Conservation (phyloP, 1,139 yeast species). For the Geotrichum reessii region DNA sequence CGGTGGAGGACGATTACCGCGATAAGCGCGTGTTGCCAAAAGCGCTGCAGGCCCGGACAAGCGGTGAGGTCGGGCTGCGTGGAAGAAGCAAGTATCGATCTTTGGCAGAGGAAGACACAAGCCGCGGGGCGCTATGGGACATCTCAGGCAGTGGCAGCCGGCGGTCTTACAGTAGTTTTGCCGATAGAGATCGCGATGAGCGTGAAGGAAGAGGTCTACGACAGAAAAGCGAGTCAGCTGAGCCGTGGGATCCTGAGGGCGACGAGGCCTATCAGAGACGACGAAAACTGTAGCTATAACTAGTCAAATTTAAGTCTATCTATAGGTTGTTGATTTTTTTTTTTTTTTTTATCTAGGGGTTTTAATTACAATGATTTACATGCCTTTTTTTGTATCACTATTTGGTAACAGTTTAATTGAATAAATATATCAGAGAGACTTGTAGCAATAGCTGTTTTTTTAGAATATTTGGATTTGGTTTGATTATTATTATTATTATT, state of each 20-base stretch:
- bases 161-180: background rate
- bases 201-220: background rate
- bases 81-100: conserved; percentile 28
- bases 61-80: conserved; percentile 26
- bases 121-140: conserved; percentile 15
- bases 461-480: too few species aligned
- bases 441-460: too few species aligned
- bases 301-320: background rate
- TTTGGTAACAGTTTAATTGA: too few species aligned
- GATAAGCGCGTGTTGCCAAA: conserved; percentile 32
- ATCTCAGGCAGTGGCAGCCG: background rate
- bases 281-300: background rate
- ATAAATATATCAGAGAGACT: too few species aligned
- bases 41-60: conserved; percentile 30
- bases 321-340: background rate
- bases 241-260: background rate
- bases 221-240: background rate
- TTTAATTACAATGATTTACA: too few species aligned
- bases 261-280: background rate
- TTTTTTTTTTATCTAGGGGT: background rate
- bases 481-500: too few species aligned
- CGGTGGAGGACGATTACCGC: conserved; percentile 31
- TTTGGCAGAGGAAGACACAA: conserved; percentile 31
- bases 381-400: too few species aligned
- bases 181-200: background rate